Evolutionary conservation across 208 protist species (phyloP).

Genomic region (Leishmania guyanensis): DNA sequence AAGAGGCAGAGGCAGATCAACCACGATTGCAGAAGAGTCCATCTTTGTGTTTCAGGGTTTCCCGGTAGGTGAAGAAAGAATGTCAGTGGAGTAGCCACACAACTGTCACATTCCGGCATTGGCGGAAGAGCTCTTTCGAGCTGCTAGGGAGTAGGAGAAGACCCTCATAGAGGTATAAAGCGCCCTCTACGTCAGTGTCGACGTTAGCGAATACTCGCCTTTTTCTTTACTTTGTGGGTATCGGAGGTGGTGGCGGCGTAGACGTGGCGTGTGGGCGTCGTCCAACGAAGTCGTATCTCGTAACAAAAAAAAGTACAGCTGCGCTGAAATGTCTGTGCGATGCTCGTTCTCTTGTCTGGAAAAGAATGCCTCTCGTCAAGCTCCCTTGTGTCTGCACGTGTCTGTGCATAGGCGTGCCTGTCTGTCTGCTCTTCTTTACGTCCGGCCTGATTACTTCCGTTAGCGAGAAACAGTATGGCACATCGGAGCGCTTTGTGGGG

Average conservation of each 20-base stretch:
- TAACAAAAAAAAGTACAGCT: too few relatives aligned
- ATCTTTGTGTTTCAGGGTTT: background rate
- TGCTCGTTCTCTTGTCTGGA: background rate
- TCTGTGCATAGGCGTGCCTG: background rate
- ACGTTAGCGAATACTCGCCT: background rate
- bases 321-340: background rate
- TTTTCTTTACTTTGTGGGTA: background rate
- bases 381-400: background rate
- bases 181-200: background rate
- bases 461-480: background rate
- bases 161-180: background rate
- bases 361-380: background rate
- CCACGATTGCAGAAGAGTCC: background rate
- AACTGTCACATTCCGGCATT: background rate
- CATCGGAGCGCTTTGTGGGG: background rate
- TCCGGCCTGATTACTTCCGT: background rate
- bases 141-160: background rate
- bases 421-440: background rate
- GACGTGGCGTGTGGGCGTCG: background rate
- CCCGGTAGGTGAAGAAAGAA: background rate
- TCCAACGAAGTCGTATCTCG: background rate
- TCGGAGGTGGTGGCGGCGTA: background rate
- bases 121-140: background rate
- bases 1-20: background rate
- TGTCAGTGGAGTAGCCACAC: background rate